Evolutionary conservation across 2,329 filamentous ascomycete genomes (phyloP).

Genomic region (Arthroderma sp.): DNA sequence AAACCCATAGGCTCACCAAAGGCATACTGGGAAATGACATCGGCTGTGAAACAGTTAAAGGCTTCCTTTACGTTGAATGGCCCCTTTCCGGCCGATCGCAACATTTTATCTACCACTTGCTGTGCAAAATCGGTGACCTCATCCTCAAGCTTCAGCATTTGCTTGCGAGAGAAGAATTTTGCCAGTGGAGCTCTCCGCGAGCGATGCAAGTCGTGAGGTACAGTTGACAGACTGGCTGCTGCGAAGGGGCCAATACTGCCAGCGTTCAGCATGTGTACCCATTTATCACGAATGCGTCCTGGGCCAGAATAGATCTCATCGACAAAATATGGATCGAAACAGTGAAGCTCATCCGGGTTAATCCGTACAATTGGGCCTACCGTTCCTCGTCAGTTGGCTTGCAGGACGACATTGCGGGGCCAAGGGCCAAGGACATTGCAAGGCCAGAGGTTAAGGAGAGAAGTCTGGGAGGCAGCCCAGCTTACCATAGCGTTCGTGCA

Average conservation of each 20-base stretch:
- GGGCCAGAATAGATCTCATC: slow-evolving; percentile 15
- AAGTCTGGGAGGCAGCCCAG: background rate
- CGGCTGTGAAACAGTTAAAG: slow-evolving; percentile 11
- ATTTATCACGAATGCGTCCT: slow-evolving; percentile 11
- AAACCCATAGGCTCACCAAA: slow-evolving; percentile 12
- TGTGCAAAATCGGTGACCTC: slow-evolving; percentile 9
- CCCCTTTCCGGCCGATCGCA: slow-evolving; percentile 1
- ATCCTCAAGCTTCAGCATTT: slow-evolving; percentile 4
- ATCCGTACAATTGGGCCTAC: slow-evolving; percentile 12
- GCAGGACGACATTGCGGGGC: no score
- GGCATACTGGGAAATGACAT: slow-evolving; percentile 11
- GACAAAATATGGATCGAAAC: slow-evolving; percentile 11
- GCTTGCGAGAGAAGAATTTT: slow-evolving; percentile 15
- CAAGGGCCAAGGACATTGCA: no score
- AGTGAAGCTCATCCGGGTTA: slow-evolving; percentile 13
- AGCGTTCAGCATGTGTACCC: no score
- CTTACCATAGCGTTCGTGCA: slow-evolving; percentile 19
- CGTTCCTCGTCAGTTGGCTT: background rate
- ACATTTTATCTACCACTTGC: slow-evolving; percentile 7
- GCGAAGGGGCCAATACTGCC: no score
- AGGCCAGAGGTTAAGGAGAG: no score
- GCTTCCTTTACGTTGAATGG: slow-evolving; percentile 7
- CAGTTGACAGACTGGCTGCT: slow-evolving; percentile 6
- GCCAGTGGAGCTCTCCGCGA: slow-evolving; percentile 13
- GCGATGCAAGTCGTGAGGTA: slow-evolving; percentile 17